Evolutionary conservation across 78 protist genomes (phyloP).

Genomic region (Tieghemostelium lacteum): DNA sequence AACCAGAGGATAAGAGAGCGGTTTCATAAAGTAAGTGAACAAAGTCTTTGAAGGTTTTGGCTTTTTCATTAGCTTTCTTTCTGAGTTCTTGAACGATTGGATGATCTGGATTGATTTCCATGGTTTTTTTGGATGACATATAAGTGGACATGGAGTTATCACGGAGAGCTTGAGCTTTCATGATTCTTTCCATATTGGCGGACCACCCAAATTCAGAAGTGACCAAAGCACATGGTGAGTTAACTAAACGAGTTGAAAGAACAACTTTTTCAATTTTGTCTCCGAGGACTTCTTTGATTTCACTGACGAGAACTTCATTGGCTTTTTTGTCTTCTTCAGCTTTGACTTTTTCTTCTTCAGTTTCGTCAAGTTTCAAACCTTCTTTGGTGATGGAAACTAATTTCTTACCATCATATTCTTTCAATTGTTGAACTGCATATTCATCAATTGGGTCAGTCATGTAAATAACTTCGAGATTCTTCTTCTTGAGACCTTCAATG

Average conservation of each 20-base stretch:
- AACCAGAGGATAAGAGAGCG: conserved; percentile 98
- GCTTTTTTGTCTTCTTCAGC: conserved; percentile 93
- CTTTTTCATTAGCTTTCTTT: conserved; percentile 85
- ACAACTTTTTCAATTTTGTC: conserved; percentile 99
- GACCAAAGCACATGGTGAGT: conserved; percentile 97
- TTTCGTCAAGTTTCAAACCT: conserved; percentile 95
- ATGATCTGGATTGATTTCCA: conserved; percentile 99
- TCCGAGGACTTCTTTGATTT: conserved; percentile 98
- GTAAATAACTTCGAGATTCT: conserved; percentile 97
- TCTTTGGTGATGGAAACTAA: conserved; percentile 99
- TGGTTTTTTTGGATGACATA: conserved; percentile 98
- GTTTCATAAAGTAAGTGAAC: conserved; percentile 98
- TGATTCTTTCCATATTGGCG: conserved; percentile 99
- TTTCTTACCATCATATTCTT: conserved; percentile 99
- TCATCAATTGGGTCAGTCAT: conserved; percentile 99
- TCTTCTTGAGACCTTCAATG: conserved; percentile 91
- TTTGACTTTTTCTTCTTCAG: conserved; percentile 97
- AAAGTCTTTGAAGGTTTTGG: conserved; percentile 97
- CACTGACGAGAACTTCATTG: conserved; percentile 95
- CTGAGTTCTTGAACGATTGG: conserved; percentile 94
- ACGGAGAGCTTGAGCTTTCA: conserved; percentile 99
- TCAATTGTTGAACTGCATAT: conserved; percentile 98
- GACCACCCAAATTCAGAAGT: conserved; percentile 99
- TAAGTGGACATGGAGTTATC: conserved; percentile 96
- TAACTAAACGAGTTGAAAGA: conserved; percentile 93